phyloP scores from a whole-genome alignment of 2,329 filamentous ascomycete genomes.

The Fusarium oligoseptatum region DNA sequence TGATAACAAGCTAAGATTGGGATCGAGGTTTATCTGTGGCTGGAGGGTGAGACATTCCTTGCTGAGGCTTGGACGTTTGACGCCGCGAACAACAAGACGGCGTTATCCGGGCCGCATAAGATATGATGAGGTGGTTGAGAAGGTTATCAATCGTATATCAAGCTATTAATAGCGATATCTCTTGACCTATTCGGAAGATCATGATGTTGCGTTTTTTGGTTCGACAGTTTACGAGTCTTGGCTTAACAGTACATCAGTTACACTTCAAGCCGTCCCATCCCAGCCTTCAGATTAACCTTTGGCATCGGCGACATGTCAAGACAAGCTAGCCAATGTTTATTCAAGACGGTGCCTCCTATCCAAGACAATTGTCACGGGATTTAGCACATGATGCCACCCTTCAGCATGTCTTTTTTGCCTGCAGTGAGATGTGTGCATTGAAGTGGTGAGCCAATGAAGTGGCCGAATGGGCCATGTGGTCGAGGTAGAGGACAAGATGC shows the following conservation, averaged over 20 bases:
- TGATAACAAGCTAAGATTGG: background rate
- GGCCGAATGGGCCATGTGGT: slow-evolving; percentile 41
- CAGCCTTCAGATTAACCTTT: slow-evolving; percentile 1
- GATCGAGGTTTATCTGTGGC: background rate
- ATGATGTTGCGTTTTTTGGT: background rate
- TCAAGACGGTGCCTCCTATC: background rate
- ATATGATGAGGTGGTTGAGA: background rate
- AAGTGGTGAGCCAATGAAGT: slow-evolving; percentile 38
- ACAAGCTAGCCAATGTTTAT: background rate
- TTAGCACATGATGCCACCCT: slow-evolving; percentile 18
- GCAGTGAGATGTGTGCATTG: slow-evolving; percentile 3
- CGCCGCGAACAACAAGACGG: background rate
- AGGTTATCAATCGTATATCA: background rate
- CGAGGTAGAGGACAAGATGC: slow-evolving; percentile 39
- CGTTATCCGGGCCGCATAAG: too few relatives aligned
- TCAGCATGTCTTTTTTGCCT: background rate
- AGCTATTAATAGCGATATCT: background rate
- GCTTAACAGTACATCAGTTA: background rate
- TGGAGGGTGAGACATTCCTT: background rate
- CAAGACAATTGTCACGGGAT: slow-evolving; percentile 11
- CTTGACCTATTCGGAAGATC: background rate
- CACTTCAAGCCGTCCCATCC: background rate
- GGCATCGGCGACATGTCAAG: background rate
- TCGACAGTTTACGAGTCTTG: background rate
- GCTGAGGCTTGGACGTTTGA: background rate